Evolutionary conservation across 176 grass and related monocot species (phyloP).

Genomic region (Tuctoria greenei): DNA sequence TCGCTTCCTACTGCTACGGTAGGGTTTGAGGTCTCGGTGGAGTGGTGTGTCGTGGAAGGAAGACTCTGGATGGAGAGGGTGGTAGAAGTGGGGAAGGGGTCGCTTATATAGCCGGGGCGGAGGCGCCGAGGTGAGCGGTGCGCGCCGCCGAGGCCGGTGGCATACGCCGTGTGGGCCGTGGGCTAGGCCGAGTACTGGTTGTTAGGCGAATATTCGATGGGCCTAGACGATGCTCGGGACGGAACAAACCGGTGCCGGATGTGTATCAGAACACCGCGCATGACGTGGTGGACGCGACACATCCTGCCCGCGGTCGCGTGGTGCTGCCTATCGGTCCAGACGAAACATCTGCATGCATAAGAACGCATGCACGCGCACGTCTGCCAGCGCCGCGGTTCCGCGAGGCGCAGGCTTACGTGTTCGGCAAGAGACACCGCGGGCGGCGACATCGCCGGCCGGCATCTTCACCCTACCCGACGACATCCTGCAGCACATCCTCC

Average conservation of each 20-base stretch:
- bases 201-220: too few species aligned
- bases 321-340: too few species aligned
- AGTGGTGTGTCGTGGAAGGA: neutral
- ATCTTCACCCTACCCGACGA: slow-evolving; percentile 3
- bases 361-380: neutral
- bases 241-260: too few species aligned
- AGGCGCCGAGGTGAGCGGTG: neutral
- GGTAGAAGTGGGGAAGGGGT: neutral
- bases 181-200: neutral
- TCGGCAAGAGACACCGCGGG: neutral
- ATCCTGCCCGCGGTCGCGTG: too few species aligned
- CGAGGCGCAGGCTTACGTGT: neutral
- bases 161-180: neutral
- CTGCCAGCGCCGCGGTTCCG: neutral
- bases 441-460: neutral
- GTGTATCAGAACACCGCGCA: neutral
- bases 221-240: too few species aligned
- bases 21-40: slow-evolving; percentile 23
- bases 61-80: neutral
- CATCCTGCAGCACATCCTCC: neutral
- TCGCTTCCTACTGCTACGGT: slow-evolving; percentile 4
- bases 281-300: too few species aligned
- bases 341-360: neutral
- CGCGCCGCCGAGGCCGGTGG: too few species aligned
- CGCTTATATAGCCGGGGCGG: slow-evolving; percentile 11